These are phyloP conservation scores for Spergularia azorica DNA, from an alignment of 179 eudicot species.

Conservation along the genomic window DNA sequence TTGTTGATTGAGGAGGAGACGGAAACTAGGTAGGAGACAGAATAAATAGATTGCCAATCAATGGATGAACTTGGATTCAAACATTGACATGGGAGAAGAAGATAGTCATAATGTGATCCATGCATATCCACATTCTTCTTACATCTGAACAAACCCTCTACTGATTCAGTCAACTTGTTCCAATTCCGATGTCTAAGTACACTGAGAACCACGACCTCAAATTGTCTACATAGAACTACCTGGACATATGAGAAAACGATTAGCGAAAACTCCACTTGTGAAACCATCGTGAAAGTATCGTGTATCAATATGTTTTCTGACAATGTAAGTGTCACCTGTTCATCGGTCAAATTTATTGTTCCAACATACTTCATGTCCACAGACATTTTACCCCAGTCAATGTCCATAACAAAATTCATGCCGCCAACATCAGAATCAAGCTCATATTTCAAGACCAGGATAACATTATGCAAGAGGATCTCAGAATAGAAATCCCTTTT, in stretches of 20 bases:
- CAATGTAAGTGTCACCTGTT: constrained; percentile 46
- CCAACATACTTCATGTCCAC: constrained; percentile 49
- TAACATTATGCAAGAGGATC: constrained; percentile 45
- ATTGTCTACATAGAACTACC: constrained; percentile 58
- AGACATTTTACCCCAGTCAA: constrained; percentile 53
- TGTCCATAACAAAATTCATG: constrained; percentile 49
- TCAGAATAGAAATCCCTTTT: constrained; percentile 44
- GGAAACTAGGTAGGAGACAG: constrained; percentile 38
- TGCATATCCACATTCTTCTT: constrained; percentile 20
- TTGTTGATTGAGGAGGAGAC: constrained; percentile 16
- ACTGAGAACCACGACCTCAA: constrained; percentile 61
- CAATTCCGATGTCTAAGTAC: constrained; percentile 51
- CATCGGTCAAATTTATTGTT: constrained; percentile 35
- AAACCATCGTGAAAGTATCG: background rate
- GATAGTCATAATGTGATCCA: constrained; percentile 49
- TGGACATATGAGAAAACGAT: constrained; percentile 30
- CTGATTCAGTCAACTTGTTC: constrained; percentile 37
- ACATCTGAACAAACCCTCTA: constrained; percentile 24
- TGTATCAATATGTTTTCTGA: background rate
- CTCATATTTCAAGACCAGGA: constrained; percentile 49
- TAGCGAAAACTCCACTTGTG: constrained; percentile 14
- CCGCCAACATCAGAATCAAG: constrained; percentile 49
- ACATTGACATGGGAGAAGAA: constrained; percentile 59
- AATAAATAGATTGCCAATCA: constrained; percentile 62
- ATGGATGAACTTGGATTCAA: constrained; percentile 30